Evolutionary conservation across 257 asterid species (phyloP), one percentile per base, ranked within the genome.

Genomic region (Solanum lignicaule): DNA sequence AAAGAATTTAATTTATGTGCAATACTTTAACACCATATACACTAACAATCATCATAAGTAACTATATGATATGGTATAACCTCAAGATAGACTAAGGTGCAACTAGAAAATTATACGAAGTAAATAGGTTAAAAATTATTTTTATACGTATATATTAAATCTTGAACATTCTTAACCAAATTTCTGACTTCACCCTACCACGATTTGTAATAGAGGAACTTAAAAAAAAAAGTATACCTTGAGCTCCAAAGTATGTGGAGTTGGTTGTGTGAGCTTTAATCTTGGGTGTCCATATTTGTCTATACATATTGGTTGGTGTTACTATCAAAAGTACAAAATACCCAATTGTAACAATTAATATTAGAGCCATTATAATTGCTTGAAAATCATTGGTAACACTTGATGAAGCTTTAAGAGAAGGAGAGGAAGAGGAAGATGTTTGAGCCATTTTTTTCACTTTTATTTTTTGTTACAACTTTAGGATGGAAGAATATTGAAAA

Each of bases 231-330:
- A 8, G 13, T 58, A 10, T 68, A 95, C 98, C 99, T 92, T 94
- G 97, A 48, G 93, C 83, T 88, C 98, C 99, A 85, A 94, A 96
- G 90, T 87, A 96, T 78, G 99, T 95, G 90, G 99, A 87, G 55
- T 89, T 76, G 31, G 68, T 13, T 15, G 95, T 86, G 13, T 89
- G 31, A 12, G 91, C 82, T 87, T 90, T 88, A 86, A 96, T 89
- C 83, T 88, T 74, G 8, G 92, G 94, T 87, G 90, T 35, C 99
- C 98, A 96, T 20, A 72, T 87, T 16, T 68, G 86, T 72, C 41
- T 87, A 36, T 91, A 96, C 1, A 81, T 21, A 33, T 87, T 89
- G 5, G 98, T 95, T 43, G 99, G 95, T 71, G 85, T 27, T 94
- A 95, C 91, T 86, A 93, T 91, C 94, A 94, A 93, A 83, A 95